Conservation (phyloP, 768 basidiomycete genomes). For the Mycena galopus region DNA sequence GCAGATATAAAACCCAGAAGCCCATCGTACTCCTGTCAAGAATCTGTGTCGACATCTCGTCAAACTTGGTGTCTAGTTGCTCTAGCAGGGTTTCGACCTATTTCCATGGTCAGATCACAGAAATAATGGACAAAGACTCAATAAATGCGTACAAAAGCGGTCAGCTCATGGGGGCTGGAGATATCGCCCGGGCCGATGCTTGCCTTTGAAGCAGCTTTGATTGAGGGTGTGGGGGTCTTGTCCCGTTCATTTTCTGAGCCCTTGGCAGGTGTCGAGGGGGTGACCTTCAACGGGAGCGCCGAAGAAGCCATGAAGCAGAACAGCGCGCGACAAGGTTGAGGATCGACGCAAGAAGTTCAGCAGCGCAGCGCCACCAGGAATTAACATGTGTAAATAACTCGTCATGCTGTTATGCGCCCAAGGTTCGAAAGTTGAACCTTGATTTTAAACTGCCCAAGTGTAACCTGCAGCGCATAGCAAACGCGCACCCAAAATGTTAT, state of each 20-base stretch:
- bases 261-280: slow-evolving; percentile 69
- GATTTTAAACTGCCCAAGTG: too few species aligned
- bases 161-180: slow-evolving; percentile 93
- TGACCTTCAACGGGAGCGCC: slow-evolving; percentile 77
- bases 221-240: slow-evolving; percentile 64
- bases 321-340: not conserved
- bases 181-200: slow-evolving; percentile 70
- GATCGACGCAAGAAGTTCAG: slow-evolving; percentile 2
- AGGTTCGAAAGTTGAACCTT: too few species aligned
- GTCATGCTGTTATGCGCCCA: too few species aligned
- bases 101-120: not conserved
- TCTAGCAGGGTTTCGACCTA: slow-evolving; percentile 92
- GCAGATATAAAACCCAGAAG: slow-evolving; percentile 8
- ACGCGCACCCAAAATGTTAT: too few species aligned
- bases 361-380: not conserved
- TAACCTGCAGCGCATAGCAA: too few species aligned
- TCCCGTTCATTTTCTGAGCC: slow-evolving; percentile 57
- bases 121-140: not conserved
- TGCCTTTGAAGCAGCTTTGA: slow-evolving; percentile 55
- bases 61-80: slow-evolving; percentile 91
- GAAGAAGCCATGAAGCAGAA: slow-evolving; percentile 56
- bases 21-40: slow-evolving; percentile 79
- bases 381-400: not conserved
- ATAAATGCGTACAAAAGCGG: slow-evolving; percentile 78
- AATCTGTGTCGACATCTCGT: slow-evolving; percentile 93